phyloP scores from a whole-genome alignment of 2,329 filamentous ascomycete species.

The Fusarium sp. region DNA sequence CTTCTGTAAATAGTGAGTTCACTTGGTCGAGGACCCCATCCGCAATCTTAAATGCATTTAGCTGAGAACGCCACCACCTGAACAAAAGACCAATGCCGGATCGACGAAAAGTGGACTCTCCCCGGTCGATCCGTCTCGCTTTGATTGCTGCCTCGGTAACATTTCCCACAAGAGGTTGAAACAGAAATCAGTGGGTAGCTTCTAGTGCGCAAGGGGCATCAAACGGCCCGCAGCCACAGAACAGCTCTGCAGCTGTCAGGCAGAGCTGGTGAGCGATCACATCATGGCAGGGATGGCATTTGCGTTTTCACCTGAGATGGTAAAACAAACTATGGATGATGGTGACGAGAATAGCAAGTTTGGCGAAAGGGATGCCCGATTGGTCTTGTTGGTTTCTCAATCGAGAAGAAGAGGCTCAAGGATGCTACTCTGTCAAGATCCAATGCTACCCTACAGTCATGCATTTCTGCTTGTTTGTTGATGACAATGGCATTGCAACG shows the following conservation, averaged over 20 bases:
- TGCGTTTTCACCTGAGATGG: conserved; percentile 13
- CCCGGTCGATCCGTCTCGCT: conserved; percentile 21
- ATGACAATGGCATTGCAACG: background rate
- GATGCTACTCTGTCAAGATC: background rate
- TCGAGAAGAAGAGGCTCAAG: background rate
- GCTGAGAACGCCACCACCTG: conserved; percentile 10
- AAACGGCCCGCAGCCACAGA: conserved; percentile 13
- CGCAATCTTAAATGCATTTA: conserved; percentile 22
- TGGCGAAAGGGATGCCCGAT: background rate
- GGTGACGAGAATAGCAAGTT: background rate
- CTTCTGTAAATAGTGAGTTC: background rate
- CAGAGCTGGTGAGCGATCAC: background rate
- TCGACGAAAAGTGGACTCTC: conserved; percentile 15
- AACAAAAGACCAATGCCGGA: conserved; percentile 12
- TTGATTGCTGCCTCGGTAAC: conserved; percentile 13
- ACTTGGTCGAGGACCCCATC: background rate
- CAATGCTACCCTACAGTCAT: background rate
- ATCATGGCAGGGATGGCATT: conserved; percentile 1
- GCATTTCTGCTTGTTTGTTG: background rate
- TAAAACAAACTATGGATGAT: conserved; percentile 11
- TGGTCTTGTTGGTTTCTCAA: background rate
- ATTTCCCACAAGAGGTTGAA: conserved; percentile 12
- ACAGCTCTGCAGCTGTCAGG: background rate
- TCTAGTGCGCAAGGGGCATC: background rate
- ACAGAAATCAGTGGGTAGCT: background rate